A percentile compares a stretch with the other conserved stretches of the same genome.
phyloP scores from a whole-genome alignment of 139 green algal genomes.

The Haematococcus sp. region DNA sequence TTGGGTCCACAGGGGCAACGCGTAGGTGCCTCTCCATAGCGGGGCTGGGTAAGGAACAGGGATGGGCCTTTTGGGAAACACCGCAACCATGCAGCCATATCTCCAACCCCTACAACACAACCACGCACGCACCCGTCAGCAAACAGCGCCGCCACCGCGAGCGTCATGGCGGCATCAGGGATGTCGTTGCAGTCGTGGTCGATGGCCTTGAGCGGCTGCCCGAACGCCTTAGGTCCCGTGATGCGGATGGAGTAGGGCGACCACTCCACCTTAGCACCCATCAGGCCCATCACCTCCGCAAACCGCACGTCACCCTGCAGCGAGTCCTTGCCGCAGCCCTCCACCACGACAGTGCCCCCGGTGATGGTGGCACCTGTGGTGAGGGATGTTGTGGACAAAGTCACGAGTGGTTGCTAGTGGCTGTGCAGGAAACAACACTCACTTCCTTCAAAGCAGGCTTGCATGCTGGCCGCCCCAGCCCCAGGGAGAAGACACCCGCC shows the following conservation, averaged over 20 bases:
- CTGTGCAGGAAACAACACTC: too few relatives aligned
- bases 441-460: too few relatives aligned
- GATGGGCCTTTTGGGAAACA: too few relatives aligned
- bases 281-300: slow-evolving; percentile 92
- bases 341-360: slow-evolving; percentile 82
- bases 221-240: slow-evolving; percentile 64
- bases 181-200: slow-evolving; percentile 99
- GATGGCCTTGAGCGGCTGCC: slow-evolving; percentile 73
- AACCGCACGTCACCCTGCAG: slow-evolving; percentile 95
- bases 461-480: too few relatives aligned
- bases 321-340: slow-evolving; percentile 90
- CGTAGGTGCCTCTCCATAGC: too few relatives aligned
- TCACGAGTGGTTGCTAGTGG: too few relatives aligned
- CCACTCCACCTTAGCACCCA: slow-evolving; percentile 95
- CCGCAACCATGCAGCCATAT: neutral
- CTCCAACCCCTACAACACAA: neutral
- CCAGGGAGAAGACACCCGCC: too few relatives aligned
- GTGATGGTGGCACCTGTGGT: slow-evolving; percentile 63
- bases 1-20: too few relatives aligned
- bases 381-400: too few relatives aligned
- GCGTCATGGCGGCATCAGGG: slow-evolving; percentile 98
- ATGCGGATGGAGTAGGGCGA: slow-evolving; percentile 89
- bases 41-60: too few relatives aligned
- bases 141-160: slow-evolving; percentile 94
- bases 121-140: slow-evolving; percentile 63